phyloP scores from a whole-genome alignment of 2,329 filamentous ascomycete genomes.

The Chalara sp. region DNA sequence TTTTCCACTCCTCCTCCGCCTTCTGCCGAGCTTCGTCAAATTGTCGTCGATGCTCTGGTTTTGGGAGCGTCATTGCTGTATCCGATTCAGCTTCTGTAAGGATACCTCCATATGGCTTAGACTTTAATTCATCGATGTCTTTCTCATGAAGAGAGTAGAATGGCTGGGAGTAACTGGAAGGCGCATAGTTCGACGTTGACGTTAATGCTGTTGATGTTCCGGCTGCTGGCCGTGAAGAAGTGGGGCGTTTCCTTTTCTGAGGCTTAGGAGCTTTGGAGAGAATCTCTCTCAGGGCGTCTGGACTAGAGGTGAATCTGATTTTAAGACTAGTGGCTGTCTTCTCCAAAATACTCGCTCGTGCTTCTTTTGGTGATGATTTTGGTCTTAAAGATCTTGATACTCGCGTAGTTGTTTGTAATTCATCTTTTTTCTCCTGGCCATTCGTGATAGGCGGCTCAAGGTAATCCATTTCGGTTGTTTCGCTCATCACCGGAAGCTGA shows the following conservation, averaged over 20 bases:
- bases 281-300: conserved; percentile 53
- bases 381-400: conserved; percentile 53
- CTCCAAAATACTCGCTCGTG: conserved; percentile 32
- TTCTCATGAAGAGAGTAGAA: conserved; percentile 87
- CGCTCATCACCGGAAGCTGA: conserved; percentile 3
- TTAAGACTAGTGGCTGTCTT: conserved; percentile 34
- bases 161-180: conserved; percentile 58
- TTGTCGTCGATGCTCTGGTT: conserved; percentile 69
- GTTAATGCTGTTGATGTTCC: neutral
- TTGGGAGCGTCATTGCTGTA: conserved; percentile 80
- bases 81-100: conserved; percentile 84
- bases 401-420: conserved; percentile 27
- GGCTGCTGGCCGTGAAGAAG: conserved; percentile 26
- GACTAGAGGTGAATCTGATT: conserved; percentile 51
- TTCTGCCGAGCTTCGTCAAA: conserved; percentile 88
- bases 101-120: conserved; percentile 93
- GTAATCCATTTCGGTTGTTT: conserved; percentile 11
- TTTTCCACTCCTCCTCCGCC: conserved; percentile 87
- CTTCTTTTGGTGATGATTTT: conserved; percentile 35
- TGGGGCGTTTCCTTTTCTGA: conserved; percentile 40
- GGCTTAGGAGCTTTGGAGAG: conserved; percentile 52
- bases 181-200: conserved; percentile 21
- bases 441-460: conserved; percentile 10
- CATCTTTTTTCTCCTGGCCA: conserved; percentile 13
- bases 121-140: conserved; percentile 81